Base-by-base conservation (phyloP, 73 alveolate genomes). In the Tetrahymena thermophila region DNA sequence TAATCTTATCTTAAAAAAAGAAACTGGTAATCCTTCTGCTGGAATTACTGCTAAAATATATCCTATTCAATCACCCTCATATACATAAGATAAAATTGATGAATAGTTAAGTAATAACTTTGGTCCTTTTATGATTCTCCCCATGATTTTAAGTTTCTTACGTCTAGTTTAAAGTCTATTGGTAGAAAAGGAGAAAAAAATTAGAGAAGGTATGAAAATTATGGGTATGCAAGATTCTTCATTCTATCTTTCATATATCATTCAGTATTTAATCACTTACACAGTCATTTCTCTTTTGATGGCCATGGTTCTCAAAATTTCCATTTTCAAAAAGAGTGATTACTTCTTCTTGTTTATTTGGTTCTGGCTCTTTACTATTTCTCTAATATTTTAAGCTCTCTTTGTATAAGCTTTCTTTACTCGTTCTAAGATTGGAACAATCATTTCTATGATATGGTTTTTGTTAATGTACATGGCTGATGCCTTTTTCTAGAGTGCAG, bases 131-230 rank as follows among this genome's bases (percentile, higher is more conserved):
- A 84, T 43, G 93, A 23, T 94, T 94, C 56, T 44, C 40, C 50
- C 55, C 93, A 43, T 71, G 89, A 71, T 71, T n/a, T 71, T 71
- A 71, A 71, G 89, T n/a, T 71, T 71, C 89, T 31, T 71, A 16
- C 35, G 89, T 28, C 37, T 71, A 7, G 89, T 71, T 71, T 34
- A 71, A 71, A 31, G 89, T 71, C 37, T 94, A 31, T 95, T 94
- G 10, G 71, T 85, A 10, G 99, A 98, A 96, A 98, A 98, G 84
- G 99, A 98, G 95, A 84, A 98, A 21, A 97, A 96, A 96, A 99
- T 97, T 15, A 98, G 98, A 98, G 99, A 98, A 97, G 98, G 98
- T 34, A 98, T 98, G 99, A 98, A 97, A 97, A 98, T 98, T 95
- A 98, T 98, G 99, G 99, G 99, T 35, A 85, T 98, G 94, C 94